A percentile compares a stretch with the other conserved stretches of the same genome.
phyloP scores from a whole-genome alignment of 2,329 filamentous ascomycete species.

The Nigrospora sphaerica region DNA sequence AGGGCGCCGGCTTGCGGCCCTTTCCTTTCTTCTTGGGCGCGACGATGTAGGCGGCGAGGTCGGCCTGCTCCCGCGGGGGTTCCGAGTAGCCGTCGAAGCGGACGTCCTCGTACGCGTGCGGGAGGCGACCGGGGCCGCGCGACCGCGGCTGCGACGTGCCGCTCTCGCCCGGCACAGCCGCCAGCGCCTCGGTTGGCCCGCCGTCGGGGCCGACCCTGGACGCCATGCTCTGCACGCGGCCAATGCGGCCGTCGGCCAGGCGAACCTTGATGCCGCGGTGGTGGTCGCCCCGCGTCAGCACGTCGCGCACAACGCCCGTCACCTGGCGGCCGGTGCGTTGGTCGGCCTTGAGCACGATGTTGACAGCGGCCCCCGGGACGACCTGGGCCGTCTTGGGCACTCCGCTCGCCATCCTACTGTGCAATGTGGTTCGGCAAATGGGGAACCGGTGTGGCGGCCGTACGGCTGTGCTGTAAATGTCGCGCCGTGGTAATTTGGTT shows the following conservation, averaged over 20 bases:
- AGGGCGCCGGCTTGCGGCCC: conserved; percentile 13
- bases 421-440: too few species aligned
- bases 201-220: conserved; percentile 10
- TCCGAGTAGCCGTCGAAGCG: conserved; percentile 25
- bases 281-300: conserved; percentile 68
- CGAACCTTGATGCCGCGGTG: conserved; percentile 75
- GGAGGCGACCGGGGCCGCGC: conserved; percentile 4
- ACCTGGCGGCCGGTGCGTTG: conserved; percentile 69
- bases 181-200: not conserved
- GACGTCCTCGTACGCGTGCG: conserved; percentile 21
- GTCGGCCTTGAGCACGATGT: conserved; percentile 69
- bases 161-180: not conserved
- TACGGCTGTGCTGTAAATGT: too few species aligned
- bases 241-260: conserved; percentile 62
- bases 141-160: not conserved
- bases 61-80: conserved; percentile 32
- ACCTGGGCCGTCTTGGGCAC: conserved; percentile 47
- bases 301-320: conserved; percentile 55
- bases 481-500: too few species aligned
- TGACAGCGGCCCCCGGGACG: conserved; percentile 55
- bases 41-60: conserved; percentile 44
- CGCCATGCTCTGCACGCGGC: conserved; percentile 61
- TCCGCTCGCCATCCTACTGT: not conserved
- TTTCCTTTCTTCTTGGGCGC: conserved; percentile 22
- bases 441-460: too few species aligned